Evolutionary conservation across 768 basidiomycete genomes (phyloP), one percentile per base, ranked within the genome.

Genomic region (Russula earlei): DNA sequence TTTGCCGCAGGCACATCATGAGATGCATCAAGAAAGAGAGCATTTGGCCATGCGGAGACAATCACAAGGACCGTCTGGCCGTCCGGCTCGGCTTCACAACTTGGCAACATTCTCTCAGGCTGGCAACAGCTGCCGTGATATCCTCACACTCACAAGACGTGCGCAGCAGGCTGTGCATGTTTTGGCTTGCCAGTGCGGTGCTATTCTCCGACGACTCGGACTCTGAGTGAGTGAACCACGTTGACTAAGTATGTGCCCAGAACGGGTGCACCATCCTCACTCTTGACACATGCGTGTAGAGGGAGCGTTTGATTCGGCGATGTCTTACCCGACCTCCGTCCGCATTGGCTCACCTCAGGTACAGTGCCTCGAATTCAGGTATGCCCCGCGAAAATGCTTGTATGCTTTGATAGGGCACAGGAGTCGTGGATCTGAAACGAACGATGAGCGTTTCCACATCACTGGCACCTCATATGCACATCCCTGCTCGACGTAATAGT

Each of bases 401-500:
- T 6, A 17, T 10, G 15, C n/a, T 25, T 49, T 17, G 24, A 36
- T 49, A 10, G 36, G 15, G 24, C 25, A 49, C 34, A 40, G n/a
- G 10, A 27, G 43, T 12, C 42, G 33, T 55, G 55, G 43, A 44
- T 55, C 42, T 49, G 49, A 56, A 44, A 56, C 49, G 15, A 34
- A 24, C 8, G 19, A 31, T 24, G 20, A 29, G 5, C 31, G 27
- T 24, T 17, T 44, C 36, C 25, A 20, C 31, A 33, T 17, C 6
- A 41, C n/a, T n/a, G n/a, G n/a, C n/a, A n/a, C 22, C 12, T 19
- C 19, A 29, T n/a, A 12, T 20, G 29, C 19, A 38, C n/a, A 11
- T n/a, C 33, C 17, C 20, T 24, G 34, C 43, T 22, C 8, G 43
- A 3, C 14, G n/a, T 22, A 31, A 31, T 31, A 31, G n/a, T n/a